These are phyloP conservation scores for Flaveria sonorensis DNA, from an alignment of 129 eudicot species.

Conservation along the genomic window DNA sequence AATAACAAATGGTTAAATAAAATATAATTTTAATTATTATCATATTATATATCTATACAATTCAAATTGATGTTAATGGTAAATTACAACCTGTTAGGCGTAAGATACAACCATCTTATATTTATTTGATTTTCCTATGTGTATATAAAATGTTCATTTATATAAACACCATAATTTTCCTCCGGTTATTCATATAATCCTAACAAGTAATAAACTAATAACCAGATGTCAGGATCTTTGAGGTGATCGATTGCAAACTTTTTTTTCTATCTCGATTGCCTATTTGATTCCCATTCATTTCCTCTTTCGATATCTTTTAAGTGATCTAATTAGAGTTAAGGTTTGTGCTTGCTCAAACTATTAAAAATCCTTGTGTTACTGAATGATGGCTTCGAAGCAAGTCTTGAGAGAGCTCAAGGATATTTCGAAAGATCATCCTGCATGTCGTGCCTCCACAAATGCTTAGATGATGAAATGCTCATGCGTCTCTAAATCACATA, in stretches of 20 bases:
- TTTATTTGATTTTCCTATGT: too few relatives aligned
- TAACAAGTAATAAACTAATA: conserved; percentile 13
- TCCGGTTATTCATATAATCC: conserved; percentile 14
- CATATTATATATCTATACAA: too few relatives aligned
- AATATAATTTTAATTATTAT: too few relatives aligned
- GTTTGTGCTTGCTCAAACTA: conserved; percentile 26
- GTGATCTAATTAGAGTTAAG: conserved; percentile 30
- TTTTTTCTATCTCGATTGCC: not conserved
- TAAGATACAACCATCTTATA: too few relatives aligned
- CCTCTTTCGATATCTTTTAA: not conserved
- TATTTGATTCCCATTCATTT: not conserved
- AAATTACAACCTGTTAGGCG: too few relatives aligned
- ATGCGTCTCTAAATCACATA: too few relatives aligned
- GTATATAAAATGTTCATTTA: not conserved
- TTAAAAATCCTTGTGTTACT: conserved; percentile 27
- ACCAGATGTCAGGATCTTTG: conserved; percentile 31
- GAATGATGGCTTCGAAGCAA: conserved; percentile 67
- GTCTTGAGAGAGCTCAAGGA: conserved; percentile 68
- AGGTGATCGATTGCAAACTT: conserved; percentile 16
- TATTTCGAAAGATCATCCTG: conserved; percentile 73
- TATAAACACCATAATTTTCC: conserved; percentile 10
- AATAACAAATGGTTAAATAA: too few relatives aligned
- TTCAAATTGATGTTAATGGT: too few relatives aligned
- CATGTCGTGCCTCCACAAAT: not conserved
- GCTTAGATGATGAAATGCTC: too few relatives aligned